Conservation (phyloP, 2,329 filamentous ascomycete genomes). For the Oidium heveae region DNA sequence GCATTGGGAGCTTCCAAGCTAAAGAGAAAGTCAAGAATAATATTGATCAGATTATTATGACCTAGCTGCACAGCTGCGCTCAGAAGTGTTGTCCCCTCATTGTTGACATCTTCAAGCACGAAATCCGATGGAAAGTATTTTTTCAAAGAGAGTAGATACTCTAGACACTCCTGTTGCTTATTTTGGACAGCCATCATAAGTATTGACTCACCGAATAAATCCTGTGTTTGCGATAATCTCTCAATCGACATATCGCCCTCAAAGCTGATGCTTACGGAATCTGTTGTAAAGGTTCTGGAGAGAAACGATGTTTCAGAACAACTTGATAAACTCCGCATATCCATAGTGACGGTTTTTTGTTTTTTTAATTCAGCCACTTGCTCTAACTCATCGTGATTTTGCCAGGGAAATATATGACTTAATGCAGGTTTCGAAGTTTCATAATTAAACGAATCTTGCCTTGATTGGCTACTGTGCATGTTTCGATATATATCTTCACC, state of each 20-base stretch:
- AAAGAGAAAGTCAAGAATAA: conserved; percentile 47
- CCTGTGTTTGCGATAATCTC: conserved; percentile 44
- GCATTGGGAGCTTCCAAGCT: conserved; percentile 26
- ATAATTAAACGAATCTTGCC: conserved; percentile 5
- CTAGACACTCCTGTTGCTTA: conserved; percentile 43
- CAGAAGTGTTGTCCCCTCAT: conserved; percentile 68
- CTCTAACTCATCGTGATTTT: conserved; percentile 25
- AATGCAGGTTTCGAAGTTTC: conserved; percentile 18
- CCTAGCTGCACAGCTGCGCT: conserved; percentile 78
- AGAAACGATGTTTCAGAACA: conserved; percentile 64
- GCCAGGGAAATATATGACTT: conserved; percentile 79
- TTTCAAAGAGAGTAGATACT: conserved; percentile 52
- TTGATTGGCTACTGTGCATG: conserved; percentile 7
- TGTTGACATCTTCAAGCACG: conserved; percentile 64
- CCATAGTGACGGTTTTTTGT: conserved; percentile 51
- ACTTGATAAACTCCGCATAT: conserved; percentile 67
- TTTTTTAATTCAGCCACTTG: conserved; percentile 9
- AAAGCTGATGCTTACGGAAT: conserved; percentile 44
- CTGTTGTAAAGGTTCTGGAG: conserved; percentile 55
- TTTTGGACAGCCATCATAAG: conserved; percentile 66
- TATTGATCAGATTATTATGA: conserved; percentile 46
- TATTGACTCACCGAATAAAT: conserved; percentile 55
- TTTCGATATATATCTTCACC: conserved; percentile 18
- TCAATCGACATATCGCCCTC: conserved; percentile 76
- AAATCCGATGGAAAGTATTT: conserved; percentile 48